A percentile compares a stretch with the other conserved stretches of the same genome.
These are phyloP conservation scores for Hordeum vulgare DNA, from an alignment of 176 grass and related monocot genomes.

Conservation along the genomic window DNA sequence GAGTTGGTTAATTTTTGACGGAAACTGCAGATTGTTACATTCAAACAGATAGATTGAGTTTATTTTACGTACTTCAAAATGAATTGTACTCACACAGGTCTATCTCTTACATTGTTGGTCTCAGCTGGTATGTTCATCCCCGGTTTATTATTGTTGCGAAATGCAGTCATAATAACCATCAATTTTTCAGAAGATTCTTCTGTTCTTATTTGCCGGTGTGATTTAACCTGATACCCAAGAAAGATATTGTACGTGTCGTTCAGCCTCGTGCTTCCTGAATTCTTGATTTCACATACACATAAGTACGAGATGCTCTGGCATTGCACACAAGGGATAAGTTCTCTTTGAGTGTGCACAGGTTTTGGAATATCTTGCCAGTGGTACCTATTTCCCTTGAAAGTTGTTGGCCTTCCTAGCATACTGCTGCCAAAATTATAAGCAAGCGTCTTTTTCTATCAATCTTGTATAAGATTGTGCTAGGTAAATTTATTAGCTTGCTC, in stretches of 20 bases:
- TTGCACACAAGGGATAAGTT: neutral
- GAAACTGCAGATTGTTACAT: neutral
- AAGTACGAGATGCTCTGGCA: neutral
- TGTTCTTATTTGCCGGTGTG: neutral
- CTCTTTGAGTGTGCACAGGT: neutral
- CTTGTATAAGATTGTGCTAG: neutral
- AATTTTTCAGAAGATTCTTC: neutral
- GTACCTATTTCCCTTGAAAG: neutral
- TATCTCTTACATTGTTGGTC: neutral
- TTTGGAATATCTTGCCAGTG: slow-evolving; percentile 10
- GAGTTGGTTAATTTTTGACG: neutral
- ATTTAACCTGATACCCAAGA: neutral
- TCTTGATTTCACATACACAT: neutral
- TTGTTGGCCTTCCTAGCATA: neutral
- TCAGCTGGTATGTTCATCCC: no score
- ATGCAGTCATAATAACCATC: neutral
- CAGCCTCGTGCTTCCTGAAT: neutral
- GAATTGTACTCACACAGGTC: neutral
- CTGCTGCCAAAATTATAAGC: neutral
- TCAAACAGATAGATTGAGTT: neutral
- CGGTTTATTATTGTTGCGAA: neutral
- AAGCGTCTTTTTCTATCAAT: neutral
- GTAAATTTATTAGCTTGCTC: neutral
- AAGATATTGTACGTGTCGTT: neutral
- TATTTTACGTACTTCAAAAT: neutral